Evolutionary conservation across 305 asterid species (phyloP), one percentile per base, ranked within the genome.

Genomic region (Rubia balearica): DNA sequence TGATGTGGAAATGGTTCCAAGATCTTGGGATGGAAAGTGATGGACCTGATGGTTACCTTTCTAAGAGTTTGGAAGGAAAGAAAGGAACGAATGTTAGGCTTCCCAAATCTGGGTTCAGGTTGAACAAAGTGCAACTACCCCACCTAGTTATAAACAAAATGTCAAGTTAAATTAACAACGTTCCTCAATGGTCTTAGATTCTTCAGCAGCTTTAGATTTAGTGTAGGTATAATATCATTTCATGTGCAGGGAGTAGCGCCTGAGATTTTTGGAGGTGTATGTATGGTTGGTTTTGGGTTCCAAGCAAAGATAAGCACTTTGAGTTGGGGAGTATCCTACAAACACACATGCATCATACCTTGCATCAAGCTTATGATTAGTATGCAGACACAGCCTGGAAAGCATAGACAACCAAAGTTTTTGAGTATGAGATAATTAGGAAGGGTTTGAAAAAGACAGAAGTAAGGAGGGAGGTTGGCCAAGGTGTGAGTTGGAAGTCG

Each of bases 21-120:
- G 89, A 83, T 81, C 71, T 77, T 51, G 96, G 88, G 70, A 43
- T 81, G 24, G 89, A 88, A 65, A 84, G 91, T 24, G 24, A 24
- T 24, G 24, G 1, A 24, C 24, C 24, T 24, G 90, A 85, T 66
- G 97, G 97, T 61, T 84, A 75, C 63, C 88, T 90, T 63, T 82
- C 97, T 0, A 90, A 96, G 84, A 87, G 86, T 21, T 79, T 92
- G 79, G 97, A 90, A 82, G 95, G 96, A 43, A 89, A 89, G 85
- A 90, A 92, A 76, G 97, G 95, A 3, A 88, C 92, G 0, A 92
- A 92, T 75, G 68, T 84, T 41, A 83, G 97, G 76, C 96, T 92
- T 53, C 91, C 95, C 6, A 36, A 36, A 36, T 36, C 5, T 36
- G 40, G 40, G 40, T 36, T 36, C 36, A 33, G 36, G 36, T 33